Evolutionary conservation across 2,329 filamentous ascomycete species (phyloP).

Genomic region (Pseudogymnoascus sp.): DNA sequence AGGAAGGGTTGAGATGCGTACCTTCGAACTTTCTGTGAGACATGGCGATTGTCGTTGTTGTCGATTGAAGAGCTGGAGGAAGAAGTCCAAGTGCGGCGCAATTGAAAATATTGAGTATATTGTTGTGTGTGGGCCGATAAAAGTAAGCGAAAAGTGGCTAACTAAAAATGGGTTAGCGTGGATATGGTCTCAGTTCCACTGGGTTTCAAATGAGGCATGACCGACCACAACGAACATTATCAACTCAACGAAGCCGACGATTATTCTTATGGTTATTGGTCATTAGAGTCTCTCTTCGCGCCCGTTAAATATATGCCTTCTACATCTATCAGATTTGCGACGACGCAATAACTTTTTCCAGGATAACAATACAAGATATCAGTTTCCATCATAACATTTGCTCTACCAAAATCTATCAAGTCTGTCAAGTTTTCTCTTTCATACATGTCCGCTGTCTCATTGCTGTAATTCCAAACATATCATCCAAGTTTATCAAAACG

Average conservation of each 20-base stretch:
- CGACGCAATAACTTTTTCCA: background rate
- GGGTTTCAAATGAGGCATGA: background rate
- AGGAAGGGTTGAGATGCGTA: background rate
- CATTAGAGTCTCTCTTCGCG: background rate
- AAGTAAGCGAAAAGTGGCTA: constrained; percentile 6
- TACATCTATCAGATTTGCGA: background rate
- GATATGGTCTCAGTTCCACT: background rate
- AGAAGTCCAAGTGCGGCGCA: constrained; percentile 7
- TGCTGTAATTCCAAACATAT: background rate
- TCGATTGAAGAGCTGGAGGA: constrained; percentile 8
- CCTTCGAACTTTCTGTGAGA: constrained; percentile 23
- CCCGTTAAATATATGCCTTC: too few species aligned
- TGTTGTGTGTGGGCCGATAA: constrained; percentile 8
- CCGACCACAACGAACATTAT: background rate
- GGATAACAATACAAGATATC: background rate
- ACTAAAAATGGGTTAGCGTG: background rate
- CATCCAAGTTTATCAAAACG: background rate
- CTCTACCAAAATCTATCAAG: background rate
- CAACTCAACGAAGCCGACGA: background rate
- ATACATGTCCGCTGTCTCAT: background rate
- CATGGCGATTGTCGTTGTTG: constrained; percentile 9
- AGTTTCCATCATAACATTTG: background rate
- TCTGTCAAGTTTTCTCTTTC: background rate
- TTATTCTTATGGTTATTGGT: background rate
- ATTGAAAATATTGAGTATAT: constrained; percentile 9